phyloP scores from a whole-genome alignment of 352 stramenopile species.

The Pythium rishiriense region DNA sequence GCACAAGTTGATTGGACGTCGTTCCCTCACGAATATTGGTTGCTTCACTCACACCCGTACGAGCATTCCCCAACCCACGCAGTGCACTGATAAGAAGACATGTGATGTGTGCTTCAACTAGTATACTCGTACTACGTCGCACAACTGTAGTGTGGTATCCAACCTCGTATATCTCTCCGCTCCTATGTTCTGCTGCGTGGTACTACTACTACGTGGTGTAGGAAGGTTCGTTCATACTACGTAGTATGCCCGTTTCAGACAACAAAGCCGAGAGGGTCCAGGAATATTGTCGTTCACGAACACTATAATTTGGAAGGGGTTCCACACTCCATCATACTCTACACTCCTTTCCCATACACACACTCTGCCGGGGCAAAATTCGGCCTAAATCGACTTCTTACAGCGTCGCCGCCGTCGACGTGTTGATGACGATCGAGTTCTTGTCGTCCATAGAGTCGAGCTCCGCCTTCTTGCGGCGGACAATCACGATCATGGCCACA shows the following conservation, averaged over 20 bases:
- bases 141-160: too few species aligned
- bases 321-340: neutral
- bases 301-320: slow-evolving; percentile 6
- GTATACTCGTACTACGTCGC: too few species aligned
- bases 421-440: slow-evolving; percentile 24
- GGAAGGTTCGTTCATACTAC: too few species aligned
- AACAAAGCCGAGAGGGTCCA: neutral
- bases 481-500: slow-evolving; percentile 33
- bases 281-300: slow-evolving; percentile 4
- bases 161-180: too few species aligned
- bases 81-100: too few species aligned
- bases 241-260: neutral
- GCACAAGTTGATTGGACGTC: neutral
- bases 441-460: slow-evolving; percentile 34
- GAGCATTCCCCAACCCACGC: too few species aligned
- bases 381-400: neutral
- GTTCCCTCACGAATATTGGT: too few species aligned
- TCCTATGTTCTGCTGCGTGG: too few species aligned
- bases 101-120: too few species aligned
- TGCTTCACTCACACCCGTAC: too few species aligned
- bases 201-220: too few species aligned
- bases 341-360: neutral
- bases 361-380: neutral
- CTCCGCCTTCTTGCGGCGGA: slow-evolving; percentile 35
- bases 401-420: slow-evolving; percentile 28